Evolutionary conservation across 2,329 filamentous ascomycete species (phyloP), one percentile per base, ranked within the genome.

Genomic region (Colletotrichum chlorophyti): DNA sequence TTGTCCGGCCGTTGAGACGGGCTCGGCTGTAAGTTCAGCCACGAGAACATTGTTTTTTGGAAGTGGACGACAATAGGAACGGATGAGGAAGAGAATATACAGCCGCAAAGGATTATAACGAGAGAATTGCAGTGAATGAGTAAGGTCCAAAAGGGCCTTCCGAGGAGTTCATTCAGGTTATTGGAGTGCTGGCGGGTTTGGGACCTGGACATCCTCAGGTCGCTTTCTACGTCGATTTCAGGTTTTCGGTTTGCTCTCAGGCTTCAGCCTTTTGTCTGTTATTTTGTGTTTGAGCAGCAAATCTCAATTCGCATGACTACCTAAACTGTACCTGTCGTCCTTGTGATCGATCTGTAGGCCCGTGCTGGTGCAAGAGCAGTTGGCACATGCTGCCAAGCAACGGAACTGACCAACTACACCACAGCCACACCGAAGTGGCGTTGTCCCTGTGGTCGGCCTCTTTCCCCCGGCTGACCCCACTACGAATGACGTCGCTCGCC

Each of bases 111-210:
- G 42, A 58, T n/a, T n/a, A n/a, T n/a, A n/a, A n/a, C n/a, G n/a
- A 52, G 41, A 52, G 38, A 29, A 49, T 49, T 37, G 53, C n/a
- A 42, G 46, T 23, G n/a, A 40, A 31, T 38, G 31, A 42, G 29
- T 35, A 59, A 31, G 23, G 58, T 48, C 45, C 24, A 54, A 55
- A 62, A 23, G 53, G 58, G n/a, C n/a, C 46, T 49, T 53, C 58
- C 42, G 31, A 38, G 45, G 41, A 42, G 52, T 43, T 52, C 37
- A 37, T 59, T 58, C 41, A 57, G 57, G 57, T 41, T 60, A 53
- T 50, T 51, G 48, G 49, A 53, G 49, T 63, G 58, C 59, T 47
- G 53, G 58, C 53, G 61, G 54, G 58, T 61, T 14, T 38, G 48
- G 58, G 48, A 48, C 41, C 53, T 41, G 43, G 58, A 32, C 35